A percentile compares a stretch with the other conserved stretches of the same genome.
Conservation (phyloP, 352 stramenopile species). For the Pythium aquatile region DNA sequence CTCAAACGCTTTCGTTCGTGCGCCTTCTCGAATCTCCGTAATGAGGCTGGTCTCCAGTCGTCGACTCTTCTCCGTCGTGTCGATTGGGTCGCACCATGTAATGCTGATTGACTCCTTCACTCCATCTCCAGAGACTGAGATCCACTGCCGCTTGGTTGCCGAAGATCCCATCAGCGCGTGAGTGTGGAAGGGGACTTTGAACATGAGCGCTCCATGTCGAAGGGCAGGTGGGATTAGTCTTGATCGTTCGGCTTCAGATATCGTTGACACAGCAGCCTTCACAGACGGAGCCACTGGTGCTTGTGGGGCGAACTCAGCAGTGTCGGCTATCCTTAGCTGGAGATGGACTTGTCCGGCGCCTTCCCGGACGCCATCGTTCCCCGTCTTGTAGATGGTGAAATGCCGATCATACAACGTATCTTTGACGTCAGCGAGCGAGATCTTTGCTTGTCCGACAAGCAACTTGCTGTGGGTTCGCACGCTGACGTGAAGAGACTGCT, state of each 20-base stretch:
- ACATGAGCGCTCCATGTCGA: conserved; percentile 60
- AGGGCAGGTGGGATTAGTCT: conserved; percentile 40
- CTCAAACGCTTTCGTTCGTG: conserved; percentile 61
- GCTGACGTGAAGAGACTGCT: conserved; percentile 47
- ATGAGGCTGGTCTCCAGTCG: conserved; percentile 47
- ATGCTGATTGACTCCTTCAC: conserved; percentile 39
- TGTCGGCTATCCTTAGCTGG: conserved; percentile 64
- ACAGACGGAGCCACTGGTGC: neutral
- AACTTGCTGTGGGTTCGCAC: conserved; percentile 71
- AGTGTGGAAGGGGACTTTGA: conserved; percentile 77
- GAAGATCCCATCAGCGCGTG: conserved; percentile 37
- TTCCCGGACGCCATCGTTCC: conserved; percentile 20
- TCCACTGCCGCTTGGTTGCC: conserved; percentile 57
- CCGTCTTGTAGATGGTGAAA: conserved; percentile 43
- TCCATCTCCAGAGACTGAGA: conserved; percentile 34
- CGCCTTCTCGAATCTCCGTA: conserved; percentile 56
- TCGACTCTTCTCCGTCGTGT: conserved; percentile 40
- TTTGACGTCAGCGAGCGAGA: conserved; percentile 42
- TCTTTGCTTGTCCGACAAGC: conserved; percentile 55
- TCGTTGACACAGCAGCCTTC: neutral
- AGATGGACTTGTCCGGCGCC: conserved; percentile 58
- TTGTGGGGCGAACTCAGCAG: conserved; percentile 8
- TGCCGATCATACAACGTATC: conserved; percentile 63
- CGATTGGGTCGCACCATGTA: conserved; percentile 67
- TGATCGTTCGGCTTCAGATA: neutral